A percentile compares a stretch with the other conserved stretches of the same genome.
phyloP scores from a whole-genome alignment of 208 protist species.

The Acanthamoeba castellanii region DNA sequence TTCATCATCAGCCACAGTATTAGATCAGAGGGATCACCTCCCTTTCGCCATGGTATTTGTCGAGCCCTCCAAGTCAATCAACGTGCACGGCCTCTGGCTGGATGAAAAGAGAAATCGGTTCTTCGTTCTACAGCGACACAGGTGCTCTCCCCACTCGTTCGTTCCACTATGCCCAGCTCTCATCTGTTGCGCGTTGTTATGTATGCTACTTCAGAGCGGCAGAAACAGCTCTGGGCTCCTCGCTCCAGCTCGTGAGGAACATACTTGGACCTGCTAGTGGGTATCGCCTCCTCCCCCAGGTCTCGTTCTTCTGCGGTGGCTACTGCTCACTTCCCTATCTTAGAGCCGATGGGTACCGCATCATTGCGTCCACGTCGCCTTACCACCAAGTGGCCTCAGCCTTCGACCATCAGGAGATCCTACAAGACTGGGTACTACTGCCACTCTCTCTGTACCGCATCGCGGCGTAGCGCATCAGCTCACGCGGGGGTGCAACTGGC shows the following conservation, averaged over 20 bases:
- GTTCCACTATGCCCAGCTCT: background rate
- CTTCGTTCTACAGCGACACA: constrained; percentile 46
- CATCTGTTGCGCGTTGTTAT: background rate
- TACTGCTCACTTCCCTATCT: background rate
- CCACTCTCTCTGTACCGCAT: background rate
- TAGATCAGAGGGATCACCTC: too few relatives aligned
- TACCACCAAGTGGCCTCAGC: constrained; percentile 36
- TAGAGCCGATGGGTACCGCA: constrained; percentile 51
- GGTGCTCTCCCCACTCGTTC: background rate
- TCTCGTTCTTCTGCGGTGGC: background rate
- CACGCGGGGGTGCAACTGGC: background rate
- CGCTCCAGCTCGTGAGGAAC: constrained; percentile 31
- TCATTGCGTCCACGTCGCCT: background rate
- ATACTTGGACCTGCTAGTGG: constrained; percentile 17
- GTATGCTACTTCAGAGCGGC: background rate
- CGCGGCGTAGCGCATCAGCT: background rate
- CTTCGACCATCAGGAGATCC: constrained; percentile 30
- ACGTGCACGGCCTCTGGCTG: constrained; percentile 36
- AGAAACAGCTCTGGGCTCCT: background rate
- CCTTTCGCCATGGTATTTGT: constrained; percentile 31
- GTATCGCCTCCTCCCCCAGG: background rate
- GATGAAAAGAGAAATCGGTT: constrained; percentile 6
- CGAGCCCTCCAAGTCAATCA: constrained; percentile 39
- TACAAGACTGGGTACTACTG: constrained; percentile 25
- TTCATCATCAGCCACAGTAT: background rate